Conservation (phyloP, 2,329 filamentous ascomycete genomes). For the Coleophoma cylindrospora region DNA sequence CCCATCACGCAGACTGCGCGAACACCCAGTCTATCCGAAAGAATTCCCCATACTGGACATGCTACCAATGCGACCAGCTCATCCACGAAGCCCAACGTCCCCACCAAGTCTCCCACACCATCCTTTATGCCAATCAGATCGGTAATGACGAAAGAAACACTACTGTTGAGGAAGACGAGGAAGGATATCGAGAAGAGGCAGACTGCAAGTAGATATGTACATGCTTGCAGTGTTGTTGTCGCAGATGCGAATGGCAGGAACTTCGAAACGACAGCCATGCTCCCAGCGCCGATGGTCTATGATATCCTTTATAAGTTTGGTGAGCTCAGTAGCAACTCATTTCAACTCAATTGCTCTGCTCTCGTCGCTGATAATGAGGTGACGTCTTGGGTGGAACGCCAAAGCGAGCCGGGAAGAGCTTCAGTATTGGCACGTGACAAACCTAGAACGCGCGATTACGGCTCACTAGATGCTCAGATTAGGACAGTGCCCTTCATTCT, state of each 20-base stretch:
- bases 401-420: no score
- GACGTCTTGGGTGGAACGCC: no score
- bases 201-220: constrained; percentile 75
- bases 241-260: constrained; percentile 49
- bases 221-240: constrained; percentile 57
- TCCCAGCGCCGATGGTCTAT: background rate
- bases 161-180: constrained; percentile 84
- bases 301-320: background rate
- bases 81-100: constrained; percentile 80
- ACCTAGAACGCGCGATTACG: no score
- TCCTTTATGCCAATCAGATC: constrained; percentile 72
- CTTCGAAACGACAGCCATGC: constrained; percentile 15
- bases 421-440: no score
- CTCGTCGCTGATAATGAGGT: no score
- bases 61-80: constrained; percentile 77
- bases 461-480: no score
- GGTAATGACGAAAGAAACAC: constrained; percentile 79
- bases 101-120: constrained; percentile 73
- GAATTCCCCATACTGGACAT: constrained; percentile 73
- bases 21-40: constrained; percentile 74
- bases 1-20: constrained; percentile 69
- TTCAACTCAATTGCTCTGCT: background rate
- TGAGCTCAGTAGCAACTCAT: background rate
- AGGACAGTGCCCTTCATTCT: no score
- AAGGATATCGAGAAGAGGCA: constrained; percentile 85